Conservation (phyloP, 345 rosid species). For the Salix udensis region DNA sequence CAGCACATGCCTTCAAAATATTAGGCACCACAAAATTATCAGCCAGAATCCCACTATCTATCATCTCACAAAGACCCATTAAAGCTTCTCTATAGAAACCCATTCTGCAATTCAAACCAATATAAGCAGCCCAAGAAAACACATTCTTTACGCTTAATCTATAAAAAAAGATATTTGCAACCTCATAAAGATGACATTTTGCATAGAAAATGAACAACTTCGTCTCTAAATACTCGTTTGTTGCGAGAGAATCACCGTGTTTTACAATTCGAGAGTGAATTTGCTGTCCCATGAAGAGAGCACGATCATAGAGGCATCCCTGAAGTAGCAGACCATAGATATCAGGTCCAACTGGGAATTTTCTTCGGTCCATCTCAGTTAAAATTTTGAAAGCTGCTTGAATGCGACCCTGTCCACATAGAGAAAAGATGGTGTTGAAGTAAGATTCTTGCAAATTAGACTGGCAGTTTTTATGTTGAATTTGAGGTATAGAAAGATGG, state of each 20-base stretch:
- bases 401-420: conserved; percentile 53
- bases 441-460: conserved; percentile 29
- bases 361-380: conserved; percentile 44
- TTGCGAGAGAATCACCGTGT: conserved; percentile 48
- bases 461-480: not conserved
- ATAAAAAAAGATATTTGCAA: conserved; percentile 40
- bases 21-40: conserved; percentile 76
- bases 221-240: conserved; percentile 60
- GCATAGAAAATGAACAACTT: conserved; percentile 65
- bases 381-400: conserved; percentile 52
- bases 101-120: conserved; percentile 57
- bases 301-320: conserved; percentile 63
- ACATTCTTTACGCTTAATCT: conserved; percentile 46
- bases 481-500: conserved; percentile 1
- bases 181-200: conserved; percentile 49
- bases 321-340: conserved; percentile 66
- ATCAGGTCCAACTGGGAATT: conserved; percentile 47
- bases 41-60: conserved; percentile 43
- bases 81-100: conserved; percentile 52
- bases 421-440: conserved; percentile 43
- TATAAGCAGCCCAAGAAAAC: conserved; percentile 85
- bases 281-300: conserved; percentile 52
- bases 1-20: conserved; percentile 70
- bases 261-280: conserved; percentile 71
- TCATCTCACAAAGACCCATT: conserved; percentile 54